Evolutionary conservation across 1,139 yeast genomes (phyloP), one percentile per base, ranked within the genome.

Genomic region (Zygoascus meyerae): DNA sequence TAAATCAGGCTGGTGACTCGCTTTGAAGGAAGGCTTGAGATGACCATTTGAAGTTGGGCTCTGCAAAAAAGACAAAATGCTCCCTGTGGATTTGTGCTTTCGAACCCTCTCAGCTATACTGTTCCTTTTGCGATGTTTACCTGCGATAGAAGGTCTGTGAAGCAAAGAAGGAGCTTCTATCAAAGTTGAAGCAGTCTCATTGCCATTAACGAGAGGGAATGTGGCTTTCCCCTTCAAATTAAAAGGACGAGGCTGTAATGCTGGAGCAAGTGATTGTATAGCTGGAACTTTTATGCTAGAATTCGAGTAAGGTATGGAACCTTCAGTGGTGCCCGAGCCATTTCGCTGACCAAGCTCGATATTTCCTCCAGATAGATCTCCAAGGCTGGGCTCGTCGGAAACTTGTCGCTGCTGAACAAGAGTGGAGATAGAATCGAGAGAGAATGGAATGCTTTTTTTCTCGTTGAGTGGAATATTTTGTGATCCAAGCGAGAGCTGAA

Each of bases 71-170:
- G 55, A 52, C 30, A 52, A 34, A 26, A 52, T 42, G 43, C 53
- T 50, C 33, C 42, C 37, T 10, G 55, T 47, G 2, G 55, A 48
- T 35, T 50, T 52, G 46, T 52, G 55, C 40, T 48, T 48, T 34
- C 30, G 18, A 15, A 35, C 21, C 15, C 39, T 35, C 14, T 17
- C 21, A 14, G 29, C 21, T n/a, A 35, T 35, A 21, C 39, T 35
- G 30, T 26, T 12, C 39, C 18, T 35, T 18, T 35, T 35, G 8
- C 29, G 21, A n/a, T 35, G 39, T 10, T 29, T 29, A 7, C 26
- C 26, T 21, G 26, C 4, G 7, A 21, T 21, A 21, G 26, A 21
- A 21, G 26, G 26, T 7, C 7, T 21, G 26, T 21, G 26, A 21
- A 21, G 26, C 26, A 21, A 21, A 7, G 26, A 21, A 21, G 26